Evolutionary conservation across 2,329 filamentous ascomycete genomes (phyloP).

Genomic region (Reticulascus tulasneorum): DNA sequence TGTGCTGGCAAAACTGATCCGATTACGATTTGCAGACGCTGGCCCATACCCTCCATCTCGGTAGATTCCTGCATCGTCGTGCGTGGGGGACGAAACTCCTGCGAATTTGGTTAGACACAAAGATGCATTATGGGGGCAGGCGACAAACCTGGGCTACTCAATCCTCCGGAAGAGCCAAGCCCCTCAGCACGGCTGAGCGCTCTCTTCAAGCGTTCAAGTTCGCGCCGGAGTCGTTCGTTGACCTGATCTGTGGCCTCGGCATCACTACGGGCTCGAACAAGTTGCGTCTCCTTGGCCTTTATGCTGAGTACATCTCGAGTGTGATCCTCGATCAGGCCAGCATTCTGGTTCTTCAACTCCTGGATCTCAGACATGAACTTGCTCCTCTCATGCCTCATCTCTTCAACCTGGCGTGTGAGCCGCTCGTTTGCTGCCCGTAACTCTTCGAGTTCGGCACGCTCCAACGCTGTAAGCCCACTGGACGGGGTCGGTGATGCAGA

Average conservation of each 20-base stretch:
- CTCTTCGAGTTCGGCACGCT: conserved; percentile 89
- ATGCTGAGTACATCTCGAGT: conserved; percentile 93
- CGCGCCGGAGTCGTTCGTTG: conserved; percentile 77
- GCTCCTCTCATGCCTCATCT: conserved; percentile 75
- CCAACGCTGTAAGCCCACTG: conserved; percentile 69
- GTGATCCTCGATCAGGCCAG: conserved; percentile 93
- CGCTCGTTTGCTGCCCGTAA: conserved; percentile 79
- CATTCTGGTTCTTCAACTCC: conserved; percentile 95
- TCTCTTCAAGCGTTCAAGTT: conserved; percentile 90
- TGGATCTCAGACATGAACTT: conserved; percentile 83
- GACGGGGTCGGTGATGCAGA: conserved; percentile 55
- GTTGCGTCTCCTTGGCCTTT: conserved; percentile 96
- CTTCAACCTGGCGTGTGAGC: conserved; percentile 70
- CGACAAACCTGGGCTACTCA: conserved; percentile 22
- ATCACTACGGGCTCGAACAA: conserved; percentile 87
- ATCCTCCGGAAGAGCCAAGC: conserved; percentile 28
- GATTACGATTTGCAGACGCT: conserved; percentile 36
- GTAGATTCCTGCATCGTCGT: conserved; percentile 58
- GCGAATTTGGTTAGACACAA: conserved; percentile 7
- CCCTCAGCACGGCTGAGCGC: conserved; percentile 65
- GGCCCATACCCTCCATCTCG: conserved; percentile 39
- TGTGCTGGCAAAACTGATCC: conserved; percentile 60
- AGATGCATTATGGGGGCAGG: too few relatives aligned
- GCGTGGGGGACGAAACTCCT: conserved; percentile 46
- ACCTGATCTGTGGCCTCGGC: conserved; percentile 83